Evolutionary conservation across 2,329 filamentous ascomycete genomes (phyloP).

Genomic region (Arthrocladium fulminans): DNA sequence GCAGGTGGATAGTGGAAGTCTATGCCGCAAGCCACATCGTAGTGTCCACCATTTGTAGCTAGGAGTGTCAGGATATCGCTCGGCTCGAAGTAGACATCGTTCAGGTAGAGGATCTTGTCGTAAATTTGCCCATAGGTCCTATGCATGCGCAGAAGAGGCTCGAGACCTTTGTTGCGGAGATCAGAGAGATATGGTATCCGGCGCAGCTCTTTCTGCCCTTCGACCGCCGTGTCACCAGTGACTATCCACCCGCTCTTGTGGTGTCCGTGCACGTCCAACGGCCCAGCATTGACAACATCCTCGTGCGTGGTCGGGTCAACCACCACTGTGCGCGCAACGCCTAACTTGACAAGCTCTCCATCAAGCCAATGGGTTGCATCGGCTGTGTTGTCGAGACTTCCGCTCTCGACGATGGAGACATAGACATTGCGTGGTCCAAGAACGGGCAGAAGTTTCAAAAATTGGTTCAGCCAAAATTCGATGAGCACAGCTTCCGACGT

Average conservation of each 20-base stretch:
- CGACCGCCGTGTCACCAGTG: conserved; percentile 30
- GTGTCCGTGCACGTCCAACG: conserved; percentile 32
- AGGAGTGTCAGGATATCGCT: conserved; percentile 49
- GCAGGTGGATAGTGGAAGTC: conserved; percentile 55
- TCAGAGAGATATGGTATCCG: conserved; percentile 61
- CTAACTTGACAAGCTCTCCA: conserved; percentile 34
- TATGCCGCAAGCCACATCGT: conserved; percentile 61
- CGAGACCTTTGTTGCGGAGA: conserved; percentile 55
- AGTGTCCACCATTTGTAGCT: conserved; percentile 49
- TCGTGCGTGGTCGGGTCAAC: conserved; percentile 51
- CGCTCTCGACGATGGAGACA: conserved; percentile 59
- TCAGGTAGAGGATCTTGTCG: conserved; percentile 52
- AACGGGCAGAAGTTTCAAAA: conserved; percentile 48
- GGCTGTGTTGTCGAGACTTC: conserved; percentile 62
- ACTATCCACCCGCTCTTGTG: conserved; percentile 52
- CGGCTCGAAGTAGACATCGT: conserved; percentile 41
- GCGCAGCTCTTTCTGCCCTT: conserved; percentile 48
- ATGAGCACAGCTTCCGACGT: conserved; percentile 55
- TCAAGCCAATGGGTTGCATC: conserved; percentile 51
- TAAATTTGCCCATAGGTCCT: conserved; percentile 44
- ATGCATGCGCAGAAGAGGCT: conserved; percentile 46
- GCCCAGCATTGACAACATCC: conserved; percentile 44
- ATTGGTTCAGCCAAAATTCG: conserved; percentile 53
- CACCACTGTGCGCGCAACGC: conserved; percentile 47
- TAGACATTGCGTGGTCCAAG: conserved; percentile 58